Base-by-base conservation (phyloP, 352 stramenopile species). In the Lagenidium giganteum region DNA sequence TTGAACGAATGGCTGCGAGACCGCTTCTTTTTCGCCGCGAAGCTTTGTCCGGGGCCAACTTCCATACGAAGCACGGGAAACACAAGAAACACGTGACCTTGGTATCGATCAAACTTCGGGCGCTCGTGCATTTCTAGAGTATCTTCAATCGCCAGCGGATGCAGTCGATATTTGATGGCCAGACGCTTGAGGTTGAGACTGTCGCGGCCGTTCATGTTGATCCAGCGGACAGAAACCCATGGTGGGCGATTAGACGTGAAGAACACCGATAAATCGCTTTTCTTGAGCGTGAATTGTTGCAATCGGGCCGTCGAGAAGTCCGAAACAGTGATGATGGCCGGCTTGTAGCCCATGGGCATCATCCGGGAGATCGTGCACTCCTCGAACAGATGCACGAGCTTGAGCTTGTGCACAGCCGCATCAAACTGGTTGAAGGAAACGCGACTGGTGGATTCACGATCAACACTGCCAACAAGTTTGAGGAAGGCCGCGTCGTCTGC, bases 151-250 rank as follows among this genome's bases (percentile, higher is more conserved):
- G 81, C 83, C 0, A 95, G 64, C 13, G 83, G 83, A 37, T 95
- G 83, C 7, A 95, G 57, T 16, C 77, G 68, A 53, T 93, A 90
- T 61, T 93, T 95, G 61, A 95, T 93, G 36, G 83, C 81, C 20
- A 93, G 58, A 18, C 79, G 69, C 52, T 92, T 93, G 36, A 95
- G 77, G 34, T 86, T 88, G 12, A 93, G 40, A 23, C 71, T 86
- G 57, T 88, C 75, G 42, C 73, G 72, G 30, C 78, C 71, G 49
- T 87, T 70, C 39, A 95, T 55, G 58, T 95, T 92, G 47, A 93
- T 93, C 81, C 81, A 95, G 11, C 83, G 83, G 31, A 89, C 74
- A 4, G 73, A 83, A n/a, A 88, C 81, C 82, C 82, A 93, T 12
- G 70, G 45, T 22, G 81, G 77, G 5, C 79, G 68, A 43, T 80